These are phyloP conservation scores for Cordyceps pruinosa DNA, from an alignment of 2,329 filamentous ascomycete species.

Conservation along the genomic window DNA sequence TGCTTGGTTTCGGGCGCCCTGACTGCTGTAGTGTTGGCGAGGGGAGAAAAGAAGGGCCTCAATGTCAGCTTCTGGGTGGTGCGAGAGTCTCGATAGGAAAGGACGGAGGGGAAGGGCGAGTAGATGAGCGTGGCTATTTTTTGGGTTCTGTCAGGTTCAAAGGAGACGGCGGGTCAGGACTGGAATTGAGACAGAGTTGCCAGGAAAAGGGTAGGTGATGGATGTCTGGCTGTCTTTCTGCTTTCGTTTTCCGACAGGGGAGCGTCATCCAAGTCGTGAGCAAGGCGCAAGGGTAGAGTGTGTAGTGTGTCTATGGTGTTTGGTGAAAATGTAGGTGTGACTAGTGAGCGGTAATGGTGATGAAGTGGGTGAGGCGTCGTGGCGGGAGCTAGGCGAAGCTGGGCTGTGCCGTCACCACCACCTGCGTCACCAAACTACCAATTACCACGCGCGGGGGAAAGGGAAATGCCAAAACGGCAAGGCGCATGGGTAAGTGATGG, in stretches of 20 bases:
- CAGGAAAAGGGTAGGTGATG: not conserved
- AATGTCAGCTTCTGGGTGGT: conserved; percentile 2
- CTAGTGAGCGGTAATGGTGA: too few species aligned
- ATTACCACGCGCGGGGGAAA: not conserved
- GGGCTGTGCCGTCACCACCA: conserved; percentile 2
- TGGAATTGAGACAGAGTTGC: not conserved
- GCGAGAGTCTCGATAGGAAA: not conserved
- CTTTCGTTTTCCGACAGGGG: conserved; percentile 7
- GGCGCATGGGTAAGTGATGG: not conserved
- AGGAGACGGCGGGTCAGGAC: not conserved
- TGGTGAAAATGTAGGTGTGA: not conserved
- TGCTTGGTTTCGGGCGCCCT: conserved; percentile 15
- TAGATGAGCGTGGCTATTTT: not conserved
- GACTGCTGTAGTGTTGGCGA: conserved; percentile 2
- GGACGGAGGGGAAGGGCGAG: not conserved
- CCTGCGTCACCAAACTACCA: not conserved
- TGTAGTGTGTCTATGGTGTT: too few species aligned
- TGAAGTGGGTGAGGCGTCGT: not conserved
- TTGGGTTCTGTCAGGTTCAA: not conserved
- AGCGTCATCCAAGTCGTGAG: not conserved
- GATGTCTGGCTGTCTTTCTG: not conserved
- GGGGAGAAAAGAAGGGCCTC: conserved; percentile 1
- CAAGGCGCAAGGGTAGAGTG: conserved; percentile 5
- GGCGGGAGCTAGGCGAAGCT: not conserved
- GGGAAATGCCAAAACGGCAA: not conserved